Percentiles rank a stretch among this genome's conserved stretches.
These are phyloP conservation scores for Ogataea neopini DNA, from an alignment of 805 yeast genomes.

Conservation along the genomic window DNA sequence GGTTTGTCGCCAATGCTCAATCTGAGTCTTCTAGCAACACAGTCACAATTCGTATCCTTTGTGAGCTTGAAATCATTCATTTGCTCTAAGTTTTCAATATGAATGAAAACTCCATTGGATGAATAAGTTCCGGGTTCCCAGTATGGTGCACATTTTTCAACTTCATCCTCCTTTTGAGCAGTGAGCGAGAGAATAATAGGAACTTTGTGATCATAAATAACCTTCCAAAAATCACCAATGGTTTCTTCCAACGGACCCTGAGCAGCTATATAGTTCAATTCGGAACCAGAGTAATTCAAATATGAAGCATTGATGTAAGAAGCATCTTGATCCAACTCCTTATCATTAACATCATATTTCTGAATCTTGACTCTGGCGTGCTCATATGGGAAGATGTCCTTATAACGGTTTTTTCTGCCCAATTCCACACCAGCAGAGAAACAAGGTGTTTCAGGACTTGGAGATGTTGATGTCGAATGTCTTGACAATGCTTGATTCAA, in stretches of 20 bases:
- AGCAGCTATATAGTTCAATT: conserved; percentile 68
- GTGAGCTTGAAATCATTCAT: conserved; percentile 30
- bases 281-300: conserved; percentile 43
- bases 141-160: conserved; percentile 79
- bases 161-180: conserved; percentile 70
- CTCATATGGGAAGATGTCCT: conserved; percentile 85
- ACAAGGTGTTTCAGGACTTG: conserved; percentile 38
- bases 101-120: conserved; percentile 28
- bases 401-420: conserved; percentile 81
- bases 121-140: conserved; percentile 67
- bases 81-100: conserved; percentile 28
- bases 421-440: conserved; percentile 78
- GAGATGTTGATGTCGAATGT: conserved; percentile 20
- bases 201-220: conserved; percentile 61
- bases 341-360: conserved; percentile 19
- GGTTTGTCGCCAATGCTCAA: conserved; percentile 38
- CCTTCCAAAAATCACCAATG: conserved; percentile 81
- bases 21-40: conserved; percentile 45
- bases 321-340: conserved; percentile 40
- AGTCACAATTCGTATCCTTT: conserved; percentile 20
- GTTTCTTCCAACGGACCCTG: conserved; percentile 86
- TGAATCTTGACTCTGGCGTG: conserved; percentile 74
- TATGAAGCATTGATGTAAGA: conserved; percentile 86
- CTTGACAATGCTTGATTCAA: conserved; percentile 47
- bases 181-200: conserved; percentile 76